These are phyloP conservation scores for Fragaria ananassa DNA, from an alignment of 306 rosid species.

Conservation along the genomic window DNA sequence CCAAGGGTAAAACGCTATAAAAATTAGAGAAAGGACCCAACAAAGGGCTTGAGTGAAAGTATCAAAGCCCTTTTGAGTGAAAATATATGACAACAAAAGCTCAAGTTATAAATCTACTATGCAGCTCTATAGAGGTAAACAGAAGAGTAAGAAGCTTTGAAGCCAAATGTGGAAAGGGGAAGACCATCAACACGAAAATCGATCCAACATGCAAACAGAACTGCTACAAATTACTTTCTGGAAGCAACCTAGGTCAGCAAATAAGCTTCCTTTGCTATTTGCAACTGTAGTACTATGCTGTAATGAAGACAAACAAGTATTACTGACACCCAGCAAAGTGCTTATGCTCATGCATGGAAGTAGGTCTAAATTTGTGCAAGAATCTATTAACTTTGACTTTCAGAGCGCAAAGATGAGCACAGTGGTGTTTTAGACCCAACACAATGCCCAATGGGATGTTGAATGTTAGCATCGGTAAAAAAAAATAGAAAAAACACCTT, in stretches of 20 bases:
- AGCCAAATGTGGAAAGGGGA: slow-evolving; percentile 42
- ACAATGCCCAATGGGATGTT: neutral
- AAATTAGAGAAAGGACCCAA: neutral
- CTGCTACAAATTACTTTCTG: slow-evolving; percentile 3
- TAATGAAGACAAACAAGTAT: neutral
- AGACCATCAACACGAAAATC: slow-evolving; percentile 20
- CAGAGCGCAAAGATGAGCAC: neutral
- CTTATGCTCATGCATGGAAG: neutral
- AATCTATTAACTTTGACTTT: slow-evolving; percentile 1
- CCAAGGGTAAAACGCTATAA: too few relatives aligned
- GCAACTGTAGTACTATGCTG: neutral
- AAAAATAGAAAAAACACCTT: neutral
- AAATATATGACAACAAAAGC: neutral
- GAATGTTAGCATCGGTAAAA: neutral
- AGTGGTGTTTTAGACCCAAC: neutral
- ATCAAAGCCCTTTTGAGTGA: neutral
- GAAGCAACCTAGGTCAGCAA: slow-evolving; percentile 14
- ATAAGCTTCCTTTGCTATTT: neutral
- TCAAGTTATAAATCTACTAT: neutral
- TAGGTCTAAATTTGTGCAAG: slow-evolving; percentile 24
- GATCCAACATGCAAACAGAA: slow-evolving; percentile 11
- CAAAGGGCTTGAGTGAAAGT: neutral
- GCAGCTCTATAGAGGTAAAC: slow-evolving; percentile 20
- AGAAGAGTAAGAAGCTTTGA: slow-evolving; percentile 30
- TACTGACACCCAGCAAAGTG: neutral